Conservation (phyloP, 345 rosid species). For the Atalantia buxifolia region DNA sequence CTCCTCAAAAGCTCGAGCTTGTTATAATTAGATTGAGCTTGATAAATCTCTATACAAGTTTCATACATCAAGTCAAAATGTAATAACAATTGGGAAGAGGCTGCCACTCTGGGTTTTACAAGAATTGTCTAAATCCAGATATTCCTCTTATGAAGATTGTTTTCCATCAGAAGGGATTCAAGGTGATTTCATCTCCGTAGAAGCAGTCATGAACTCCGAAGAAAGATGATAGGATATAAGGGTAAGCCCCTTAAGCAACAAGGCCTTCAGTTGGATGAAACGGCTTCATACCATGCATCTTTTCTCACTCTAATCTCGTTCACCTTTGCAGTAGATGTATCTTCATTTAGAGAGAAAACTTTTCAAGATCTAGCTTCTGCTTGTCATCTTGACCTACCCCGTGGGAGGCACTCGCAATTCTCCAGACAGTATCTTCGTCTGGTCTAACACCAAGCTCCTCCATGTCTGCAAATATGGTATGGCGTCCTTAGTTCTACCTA, state of each 20-base stretch:
- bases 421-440: conserved; percentile 68
- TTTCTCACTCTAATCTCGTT: conserved; percentile 62
- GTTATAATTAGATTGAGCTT: neutral
- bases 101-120: neutral
- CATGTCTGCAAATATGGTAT: too few relatives aligned
- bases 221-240: too few relatives aligned
- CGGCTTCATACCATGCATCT: conserved; percentile 33
- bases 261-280: neutral
- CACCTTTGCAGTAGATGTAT: conserved; percentile 72
- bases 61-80: neutral
- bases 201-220: neutral
- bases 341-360: conserved; percentile 58
- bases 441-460: conserved; percentile 33
- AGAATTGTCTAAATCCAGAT: too few relatives aligned
- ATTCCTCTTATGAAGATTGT: too few relatives aligned
- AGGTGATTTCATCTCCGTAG: neutral
- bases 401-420: conserved; percentile 57
- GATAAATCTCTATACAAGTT: neutral
- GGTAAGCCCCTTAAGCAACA: too few relatives aligned
- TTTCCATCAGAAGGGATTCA: neutral
- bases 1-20: too few relatives aligned
- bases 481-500: too few relatives aligned
- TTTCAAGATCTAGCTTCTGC: conserved; percentile 48
- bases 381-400: conserved; percentile 51
- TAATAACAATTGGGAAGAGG: neutral